These are phyloP conservation scores for Glonium stellatum DNA, from an alignment of 495 filamentous ascomycete species.

Conservation along the genomic window DNA sequence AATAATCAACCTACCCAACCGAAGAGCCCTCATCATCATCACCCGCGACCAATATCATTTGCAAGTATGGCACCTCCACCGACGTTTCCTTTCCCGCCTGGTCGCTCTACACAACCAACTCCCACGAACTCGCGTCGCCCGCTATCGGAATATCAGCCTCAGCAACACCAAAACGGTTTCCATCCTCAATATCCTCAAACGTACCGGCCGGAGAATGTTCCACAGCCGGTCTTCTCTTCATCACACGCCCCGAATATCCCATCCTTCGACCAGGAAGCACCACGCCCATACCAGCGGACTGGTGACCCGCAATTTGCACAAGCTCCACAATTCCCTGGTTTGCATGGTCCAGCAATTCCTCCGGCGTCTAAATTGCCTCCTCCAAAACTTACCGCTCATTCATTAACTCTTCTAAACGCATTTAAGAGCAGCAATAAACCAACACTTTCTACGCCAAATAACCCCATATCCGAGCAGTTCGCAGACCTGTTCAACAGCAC, in stretches of 20 bases:
- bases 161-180: constrained; percentile 28
- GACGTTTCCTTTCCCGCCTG: constrained; percentile 38
- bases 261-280: constrained; percentile 19
- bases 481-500: constrained; percentile 19
- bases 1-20: constrained; percentile 35
- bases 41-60: constrained; percentile 33
- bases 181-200: constrained; percentile 22
- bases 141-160: constrained; percentile 16
- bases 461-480: constrained; percentile 48
- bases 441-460: constrained; percentile 52
- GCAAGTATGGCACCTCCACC: constrained; percentile 40
- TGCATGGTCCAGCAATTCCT: constrained; percentile 44
- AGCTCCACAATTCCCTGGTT: constrained; percentile 11
- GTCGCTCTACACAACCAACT: constrained; percentile 2
- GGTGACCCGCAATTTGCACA: constrained; percentile 42
- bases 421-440: constrained; percentile 30
- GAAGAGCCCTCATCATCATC: constrained; percentile 39
- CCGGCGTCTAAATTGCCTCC: constrained; percentile 51
- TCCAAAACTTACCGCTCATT: constrained; percentile 49
- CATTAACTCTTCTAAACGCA: constrained; percentile 31
- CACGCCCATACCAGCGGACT: constrained; percentile 48
- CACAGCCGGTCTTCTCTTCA: constrained; percentile 13
- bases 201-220: constrained; percentile 5
- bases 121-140: constrained; percentile 8
- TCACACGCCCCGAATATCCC: constrained; percentile 28